Percentiles rank a stretch among this genome's conserved stretches.
phyloP scores from a whole-genome alignment of 306 rosid genomes.

The Styphnolobium japonicum region DNA sequence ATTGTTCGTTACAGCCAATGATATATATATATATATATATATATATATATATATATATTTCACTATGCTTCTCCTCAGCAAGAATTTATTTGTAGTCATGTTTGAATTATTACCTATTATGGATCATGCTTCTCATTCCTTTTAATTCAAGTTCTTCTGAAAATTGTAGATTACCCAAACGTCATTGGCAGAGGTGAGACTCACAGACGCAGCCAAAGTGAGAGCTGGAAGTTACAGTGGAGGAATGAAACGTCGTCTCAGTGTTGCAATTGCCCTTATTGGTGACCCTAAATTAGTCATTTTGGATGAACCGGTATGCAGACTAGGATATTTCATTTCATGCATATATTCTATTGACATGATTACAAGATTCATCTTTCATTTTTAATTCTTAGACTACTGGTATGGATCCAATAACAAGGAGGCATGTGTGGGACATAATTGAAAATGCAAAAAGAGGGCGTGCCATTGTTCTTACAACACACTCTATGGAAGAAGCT shows the following conservation, averaged over 20 bases:
- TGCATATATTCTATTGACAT: slow-evolving; percentile 11
- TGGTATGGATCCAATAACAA: slow-evolving; percentile 94
- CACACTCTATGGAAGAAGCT: slow-evolving; percentile 99
- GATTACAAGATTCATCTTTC: slow-evolving; percentile 22
- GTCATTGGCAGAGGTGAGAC: slow-evolving; percentile 75
- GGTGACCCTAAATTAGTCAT: slow-evolving; percentile 83
- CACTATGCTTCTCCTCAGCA: neutral
- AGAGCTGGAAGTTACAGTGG: slow-evolving; percentile 92
- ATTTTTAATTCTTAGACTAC: slow-evolving; percentile 58
- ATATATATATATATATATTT: neutral
- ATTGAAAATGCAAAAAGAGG: slow-evolving; percentile 81
- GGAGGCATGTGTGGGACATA: slow-evolving; percentile 94
- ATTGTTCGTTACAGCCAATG: neutral
- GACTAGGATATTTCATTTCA: neutral
- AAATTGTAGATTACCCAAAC: slow-evolving; percentile 51
- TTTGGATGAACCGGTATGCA: slow-evolving; percentile 84
- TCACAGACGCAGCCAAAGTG: slow-evolving; percentile 62
- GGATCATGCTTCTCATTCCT: neutral
- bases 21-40: neutral
- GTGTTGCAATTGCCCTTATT: slow-evolving; percentile 86
- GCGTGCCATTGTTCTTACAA: slow-evolving; percentile 79
- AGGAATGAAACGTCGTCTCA: slow-evolving; percentile 94
- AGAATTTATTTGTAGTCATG: slow-evolving; percentile 5
- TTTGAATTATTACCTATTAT: neutral
- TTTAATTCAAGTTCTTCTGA: slow-evolving; percentile 19